Conservation (phyloP, 140 eudicot genomes). For the Oenanthe javanica region DNA sequence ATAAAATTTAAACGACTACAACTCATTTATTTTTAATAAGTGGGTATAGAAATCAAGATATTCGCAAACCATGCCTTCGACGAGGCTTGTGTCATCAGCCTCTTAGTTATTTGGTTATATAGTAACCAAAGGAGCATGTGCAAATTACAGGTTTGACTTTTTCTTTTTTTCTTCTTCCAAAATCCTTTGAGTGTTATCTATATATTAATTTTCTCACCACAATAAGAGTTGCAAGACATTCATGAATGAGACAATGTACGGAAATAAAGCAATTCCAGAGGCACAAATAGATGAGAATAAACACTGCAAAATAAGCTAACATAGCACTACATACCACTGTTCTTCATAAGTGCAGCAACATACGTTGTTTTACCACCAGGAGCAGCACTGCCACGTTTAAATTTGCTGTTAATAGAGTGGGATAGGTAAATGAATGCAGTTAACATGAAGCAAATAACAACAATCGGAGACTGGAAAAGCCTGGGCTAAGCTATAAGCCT, state of each 20-base stretch:
- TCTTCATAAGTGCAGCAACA: slow-evolving; percentile 93
- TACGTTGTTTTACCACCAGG: slow-evolving; percentile 99
- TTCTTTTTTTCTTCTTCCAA: neutral
- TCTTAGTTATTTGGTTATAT: neutral
- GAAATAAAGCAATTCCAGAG: neutral
- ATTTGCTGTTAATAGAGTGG: slow-evolving; percentile 7
- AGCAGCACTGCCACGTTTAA: slow-evolving; percentile 62
- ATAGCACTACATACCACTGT: slow-evolving; percentile 49
- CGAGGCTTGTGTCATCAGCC: neutral
- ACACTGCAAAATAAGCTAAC: neutral
- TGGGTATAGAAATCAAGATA: neutral
- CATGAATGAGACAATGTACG: neutral
- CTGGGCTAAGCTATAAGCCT: neutral
- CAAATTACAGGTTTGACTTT: neutral
- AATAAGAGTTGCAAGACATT: neutral
- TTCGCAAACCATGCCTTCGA: neutral
- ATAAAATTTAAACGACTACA: no score
- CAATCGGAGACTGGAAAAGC: neutral
- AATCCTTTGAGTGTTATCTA: neutral
- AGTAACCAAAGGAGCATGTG: neutral
- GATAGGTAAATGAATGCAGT: neutral
- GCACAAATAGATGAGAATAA: neutral
- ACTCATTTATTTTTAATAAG: no score
- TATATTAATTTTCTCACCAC: neutral
- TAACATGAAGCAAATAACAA: neutral